phyloP scores from a whole-genome alignment of 768 basidiomycete species.

The Suillus variegatus region DNA sequence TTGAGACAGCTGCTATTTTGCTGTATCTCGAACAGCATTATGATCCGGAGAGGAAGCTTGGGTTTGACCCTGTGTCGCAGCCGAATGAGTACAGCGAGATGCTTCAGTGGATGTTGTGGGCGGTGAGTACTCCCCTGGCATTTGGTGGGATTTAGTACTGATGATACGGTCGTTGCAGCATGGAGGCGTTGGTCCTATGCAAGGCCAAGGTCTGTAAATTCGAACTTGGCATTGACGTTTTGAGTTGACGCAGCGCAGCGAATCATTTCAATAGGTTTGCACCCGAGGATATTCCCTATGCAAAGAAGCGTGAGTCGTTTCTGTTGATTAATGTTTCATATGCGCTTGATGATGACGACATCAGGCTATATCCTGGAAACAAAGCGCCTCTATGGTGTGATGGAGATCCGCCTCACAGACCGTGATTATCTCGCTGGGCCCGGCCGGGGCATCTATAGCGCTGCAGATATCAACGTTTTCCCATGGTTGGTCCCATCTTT shows the following conservation, averaged over 20 bases:
- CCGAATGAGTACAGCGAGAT: constrained; percentile 39
- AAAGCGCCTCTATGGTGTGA: constrained; percentile 46
- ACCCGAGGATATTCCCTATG: constrained; percentile 38
- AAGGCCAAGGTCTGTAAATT: constrained; percentile 25
- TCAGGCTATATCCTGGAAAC: constrained; percentile 49
- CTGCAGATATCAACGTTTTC: constrained; percentile 42
- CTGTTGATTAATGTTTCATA: background rate
- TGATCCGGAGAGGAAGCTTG: constrained; percentile 43
- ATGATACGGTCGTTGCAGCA: constrained; percentile 15
- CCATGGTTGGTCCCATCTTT: constrained; percentile 13
- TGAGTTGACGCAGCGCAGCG: constrained; percentile 16
- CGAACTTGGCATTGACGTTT: background rate
- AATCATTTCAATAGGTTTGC: constrained; percentile 40
- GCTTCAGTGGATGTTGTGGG: constrained; percentile 52
- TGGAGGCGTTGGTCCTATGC: constrained; percentile 40
- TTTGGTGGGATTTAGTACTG: background rate
- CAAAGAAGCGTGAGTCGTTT: constrained; percentile 29
- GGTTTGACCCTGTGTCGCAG: constrained; percentile 34
- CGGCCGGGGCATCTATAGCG: constrained; percentile 30
- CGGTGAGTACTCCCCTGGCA: constrained; percentile 13
- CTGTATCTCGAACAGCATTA: constrained; percentile 45
- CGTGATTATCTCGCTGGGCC: constrained; percentile 49
- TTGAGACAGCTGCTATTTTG: constrained; percentile 49
- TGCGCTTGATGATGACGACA: too few species aligned
- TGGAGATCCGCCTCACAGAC: constrained; percentile 45